Evolutionary conservation across 2,329 filamentous ascomycete genomes (phyloP), one percentile per base, ranked within the genome.

Genomic region (Sporothrix sp.): DNA sequence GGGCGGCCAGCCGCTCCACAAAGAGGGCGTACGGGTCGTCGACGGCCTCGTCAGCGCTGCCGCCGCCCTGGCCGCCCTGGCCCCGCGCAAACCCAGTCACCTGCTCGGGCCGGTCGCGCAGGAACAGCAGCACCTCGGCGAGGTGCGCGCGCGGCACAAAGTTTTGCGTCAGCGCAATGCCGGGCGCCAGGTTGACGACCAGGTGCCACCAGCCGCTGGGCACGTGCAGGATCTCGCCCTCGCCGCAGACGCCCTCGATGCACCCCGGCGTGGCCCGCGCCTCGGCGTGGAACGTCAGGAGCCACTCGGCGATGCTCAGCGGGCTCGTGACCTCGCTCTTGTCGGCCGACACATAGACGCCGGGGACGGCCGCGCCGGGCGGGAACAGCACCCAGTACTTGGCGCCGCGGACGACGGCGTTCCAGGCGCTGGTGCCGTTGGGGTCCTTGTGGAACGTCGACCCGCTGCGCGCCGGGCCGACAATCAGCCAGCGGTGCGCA

Each of bases 321-420:
- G 91, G 93, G 48, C 85, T 89, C 0, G 91, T 97, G 46, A 97
- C 90, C 67, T 97, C 91, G 62, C 87, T 90, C 62, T 87, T 85
- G 62, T 97, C 93, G 35, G 82, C 75, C 4, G 87, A 94, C 37
- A 96, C 87, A 59, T 85, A 95, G 33, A 97, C 90, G 3, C 91
- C 91, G 0, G 91, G 91, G 7, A 93, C 89, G 3, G 82, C 74
- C 0, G 81, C 78, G 0, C 80, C 80, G 0, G 86, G 84, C 0
- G 88, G 89, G 62, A 97, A 97, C 88, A 97, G 94, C 65, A 97
- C 91, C 91, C 93, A 97, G 72, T 97, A 97, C 63, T 97, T 97
- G 30, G 84, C 80, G 5, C 91, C 93, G 53, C 84, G 81, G 25
- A 97, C 72, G 13, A 96, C 87, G 1, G 90, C 91, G 63, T 97